A percentile compares a stretch with the other conserved stretches of the same genome.
These are phyloP conservation scores for Iris macrosiphon DNA, from an alignment of 106 monocot genomes.

Conservation along the genomic window DNA sequence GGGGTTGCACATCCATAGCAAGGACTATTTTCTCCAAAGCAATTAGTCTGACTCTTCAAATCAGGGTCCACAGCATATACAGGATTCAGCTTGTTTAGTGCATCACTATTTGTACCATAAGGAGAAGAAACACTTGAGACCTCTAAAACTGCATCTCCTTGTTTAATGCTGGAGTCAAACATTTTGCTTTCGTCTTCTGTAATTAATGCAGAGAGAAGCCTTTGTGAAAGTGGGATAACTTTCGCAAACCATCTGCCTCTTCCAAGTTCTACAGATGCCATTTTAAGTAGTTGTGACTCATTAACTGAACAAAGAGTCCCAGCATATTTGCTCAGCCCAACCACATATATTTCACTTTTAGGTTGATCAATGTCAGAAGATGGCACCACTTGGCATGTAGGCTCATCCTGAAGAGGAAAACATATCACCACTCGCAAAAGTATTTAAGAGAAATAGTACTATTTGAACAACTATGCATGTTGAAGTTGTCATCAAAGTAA, in stretches of 20 bases:
- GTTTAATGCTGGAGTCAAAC: conserved; percentile 17
- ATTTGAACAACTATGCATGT: too few species aligned
- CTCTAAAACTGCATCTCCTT: conserved; percentile 20
- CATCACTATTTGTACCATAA: conserved; percentile 11
- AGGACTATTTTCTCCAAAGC: conserved; percentile 20
- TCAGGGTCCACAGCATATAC: conserved; percentile 28
- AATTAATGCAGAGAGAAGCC: conserved; percentile 84
- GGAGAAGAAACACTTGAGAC: conserved; percentile 28
- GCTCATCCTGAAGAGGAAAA: conserved; percentile 29
- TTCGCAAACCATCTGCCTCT: conserved; percentile 43
- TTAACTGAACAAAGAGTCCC: conserved; percentile 9
- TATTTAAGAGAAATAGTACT: too few species aligned
- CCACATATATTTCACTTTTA: conserved; percentile 7
- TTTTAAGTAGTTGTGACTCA: conserved; percentile 11
- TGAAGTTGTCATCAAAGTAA: neutral
- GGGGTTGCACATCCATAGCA: conserved; percentile 44
- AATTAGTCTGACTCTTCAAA: conserved; percentile 23
- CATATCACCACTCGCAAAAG: neutral
- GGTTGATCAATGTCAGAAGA: conserved; percentile 9
- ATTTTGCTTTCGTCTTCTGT: conserved; percentile 44
- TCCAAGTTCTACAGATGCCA: conserved; percentile 21
- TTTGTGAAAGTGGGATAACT: conserved; percentile 75
- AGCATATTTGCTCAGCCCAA: conserved; percentile 8
- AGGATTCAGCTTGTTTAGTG: conserved; percentile 22
- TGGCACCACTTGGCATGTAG: conserved; percentile 7